These are phyloP conservation scores for Candida morakotiae DNA, from an alignment of 805 yeast species.

Conservation along the genomic window DNA sequence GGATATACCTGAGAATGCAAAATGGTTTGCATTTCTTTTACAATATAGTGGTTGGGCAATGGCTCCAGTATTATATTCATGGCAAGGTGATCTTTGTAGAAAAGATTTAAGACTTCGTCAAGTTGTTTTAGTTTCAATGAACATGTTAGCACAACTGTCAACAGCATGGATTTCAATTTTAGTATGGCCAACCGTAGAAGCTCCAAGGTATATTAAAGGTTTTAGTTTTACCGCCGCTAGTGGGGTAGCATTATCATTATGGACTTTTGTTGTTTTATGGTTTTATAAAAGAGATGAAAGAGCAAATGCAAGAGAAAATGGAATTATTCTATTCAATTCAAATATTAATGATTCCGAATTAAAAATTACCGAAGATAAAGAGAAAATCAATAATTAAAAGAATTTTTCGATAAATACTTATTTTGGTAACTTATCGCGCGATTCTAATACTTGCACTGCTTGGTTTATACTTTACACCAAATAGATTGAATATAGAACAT, in stretches of 20 bases:
- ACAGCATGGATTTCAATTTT: constrained; percentile 51
- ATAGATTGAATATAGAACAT: too few relatives aligned
- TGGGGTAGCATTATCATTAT: constrained; percentile 41
- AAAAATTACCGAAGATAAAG: neutral
- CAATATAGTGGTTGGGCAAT: constrained; percentile 62
- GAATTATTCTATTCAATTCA: constrained; percentile 29
- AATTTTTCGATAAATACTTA: too few relatives aligned
- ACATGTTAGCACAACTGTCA: constrained; percentile 51
- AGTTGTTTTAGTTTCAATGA: constrained; percentile 52
- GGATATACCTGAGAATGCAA: constrained; percentile 54
- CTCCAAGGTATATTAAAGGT: constrained; percentile 55
- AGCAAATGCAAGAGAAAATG: constrained; percentile 29
- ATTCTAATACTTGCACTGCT: too few relatives aligned
- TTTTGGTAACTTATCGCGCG: too few relatives aligned
- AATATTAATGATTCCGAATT: constrained; percentile 3
- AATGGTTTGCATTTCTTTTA: constrained; percentile 61
- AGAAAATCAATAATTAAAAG: neutral
- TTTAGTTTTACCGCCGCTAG: constrained; percentile 47
- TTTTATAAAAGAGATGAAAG: constrained; percentile 37
- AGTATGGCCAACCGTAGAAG: constrained; percentile 55
- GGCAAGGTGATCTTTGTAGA: constrained; percentile 55
- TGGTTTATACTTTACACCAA: too few relatives aligned
- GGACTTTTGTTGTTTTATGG: constrained; percentile 50
- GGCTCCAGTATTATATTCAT: constrained; percentile 58
- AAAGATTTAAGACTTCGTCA: constrained; percentile 54